Evolutionary conservation across 1,139 yeast genomes (phyloP).

Genomic region (Candida tropicalis): DNA sequence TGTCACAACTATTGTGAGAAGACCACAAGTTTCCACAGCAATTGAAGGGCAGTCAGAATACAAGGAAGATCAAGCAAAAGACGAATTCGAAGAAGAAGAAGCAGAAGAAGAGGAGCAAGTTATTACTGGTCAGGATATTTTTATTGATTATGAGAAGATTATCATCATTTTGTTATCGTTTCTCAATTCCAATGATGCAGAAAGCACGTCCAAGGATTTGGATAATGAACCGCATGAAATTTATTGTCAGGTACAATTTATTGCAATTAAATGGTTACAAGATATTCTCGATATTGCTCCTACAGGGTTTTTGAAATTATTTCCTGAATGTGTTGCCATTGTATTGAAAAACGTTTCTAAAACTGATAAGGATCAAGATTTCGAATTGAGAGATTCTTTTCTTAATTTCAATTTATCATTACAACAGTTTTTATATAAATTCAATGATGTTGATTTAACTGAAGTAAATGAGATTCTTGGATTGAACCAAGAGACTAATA

Average conservation of each 20-base stretch:
- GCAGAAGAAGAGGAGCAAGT: conserved; percentile 37
- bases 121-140: conserved; percentile 80
- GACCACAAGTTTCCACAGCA: conserved; percentile 8
- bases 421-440: conserved; percentile 35
- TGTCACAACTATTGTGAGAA: conserved; percentile 21
- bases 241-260: conserved; percentile 77
- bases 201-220: conserved; percentile 29
- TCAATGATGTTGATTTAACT: conserved; percentile 22
- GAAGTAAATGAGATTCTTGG: conserved; percentile 30
- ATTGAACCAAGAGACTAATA: conserved; percentile 41
- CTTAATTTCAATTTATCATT: conserved; percentile 39
- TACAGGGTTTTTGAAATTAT: conserved; percentile 65
- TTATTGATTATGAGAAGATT: conserved; percentile 77
- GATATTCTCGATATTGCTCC: conserved; percentile 78
- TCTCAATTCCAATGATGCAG: conserved; percentile 50
- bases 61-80: no score
- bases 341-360: conserved; percentile 41
- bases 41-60: conserved; percentile 1
- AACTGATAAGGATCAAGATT: conserved; percentile 42
- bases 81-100: conserved; percentile 3
- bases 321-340: conserved; percentile 46
- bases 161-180: conserved; percentile 80
- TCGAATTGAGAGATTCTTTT: conserved; percentile 41
- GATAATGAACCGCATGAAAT: conserved; percentile 43
- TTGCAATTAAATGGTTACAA: conserved; percentile 82